Evolutionary conservation across 208 protist species (phyloP), one percentile per base, ranked within the genome.

Genomic region (Trypanosoma brucei): DNA sequence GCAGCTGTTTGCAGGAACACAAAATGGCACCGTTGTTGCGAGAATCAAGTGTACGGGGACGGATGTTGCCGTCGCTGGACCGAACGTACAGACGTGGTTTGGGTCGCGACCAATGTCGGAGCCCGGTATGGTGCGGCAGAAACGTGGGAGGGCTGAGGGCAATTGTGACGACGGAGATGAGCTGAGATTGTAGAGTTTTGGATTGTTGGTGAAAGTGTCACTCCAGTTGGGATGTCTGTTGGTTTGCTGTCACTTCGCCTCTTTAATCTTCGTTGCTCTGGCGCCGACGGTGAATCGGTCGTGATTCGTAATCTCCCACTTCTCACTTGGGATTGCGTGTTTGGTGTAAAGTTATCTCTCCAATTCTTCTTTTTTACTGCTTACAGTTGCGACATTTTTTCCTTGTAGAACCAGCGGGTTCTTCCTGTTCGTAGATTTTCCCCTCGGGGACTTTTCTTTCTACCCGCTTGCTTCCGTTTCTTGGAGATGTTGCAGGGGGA

Each of bases 11-110:
- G 82, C 79, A 14, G 86, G 86, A 9, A 70, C 88, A 31, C 77
- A 76, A 59, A 76, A 44, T 11, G 83, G 86, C 0, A 76, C 83
- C 34, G 83, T 92, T 13, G 72, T 81, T 31, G 86, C 81, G 68
- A 70, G 75, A 5, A 31, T 62, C 3, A 55, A 35, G 34, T 6
- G 48, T 33, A 11, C 42, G 5, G 61, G 52, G 31, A 52, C 52
- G 30, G 61, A 66, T 45, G 50, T 39, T 31, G 33, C 4, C 8
- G 37, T 1, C 14, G 57, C 13, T 54, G 66, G 1, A 22, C 34
- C 62, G 51, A 68, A 49, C 2, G 11, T 79, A 0, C 65, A 74
- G 30, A 51, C 45, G 3, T 87, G 84, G 84, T 59, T 87, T 14
- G 53, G 59, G 8, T 76, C 79, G 14, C 84, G 81, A 1, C 75